Evolutionary conservation across 129 eudicot genomes (phyloP).

Genomic region (Flaveria trinervia): DNA sequence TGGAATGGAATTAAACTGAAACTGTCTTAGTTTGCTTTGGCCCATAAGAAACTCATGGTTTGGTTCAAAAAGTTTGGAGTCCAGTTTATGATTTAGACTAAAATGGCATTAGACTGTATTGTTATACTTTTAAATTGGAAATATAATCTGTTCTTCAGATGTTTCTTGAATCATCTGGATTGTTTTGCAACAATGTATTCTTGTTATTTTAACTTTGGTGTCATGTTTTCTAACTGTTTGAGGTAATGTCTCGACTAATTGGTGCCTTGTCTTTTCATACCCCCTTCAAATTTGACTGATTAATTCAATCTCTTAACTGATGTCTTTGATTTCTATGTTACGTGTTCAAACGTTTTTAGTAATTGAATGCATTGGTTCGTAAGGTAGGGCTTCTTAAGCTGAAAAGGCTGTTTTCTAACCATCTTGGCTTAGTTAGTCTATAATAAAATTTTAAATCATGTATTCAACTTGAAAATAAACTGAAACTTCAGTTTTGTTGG

Average conservation of each 20-base stretch:
- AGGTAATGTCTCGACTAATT: constrained; percentile 18
- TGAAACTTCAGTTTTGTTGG: neutral
- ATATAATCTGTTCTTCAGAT: too few species aligned
- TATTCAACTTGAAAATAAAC: neutral
- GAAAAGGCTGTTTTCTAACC: neutral
- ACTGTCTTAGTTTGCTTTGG: too few species aligned
- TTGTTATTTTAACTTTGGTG: too few species aligned
- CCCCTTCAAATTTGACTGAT: neutral
- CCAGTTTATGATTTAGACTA: too few species aligned
- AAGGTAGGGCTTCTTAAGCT: neutral
- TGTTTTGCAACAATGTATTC: too few species aligned
- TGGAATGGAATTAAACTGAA: too few species aligned
- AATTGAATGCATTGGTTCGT: neutral
- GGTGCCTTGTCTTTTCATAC: neutral
- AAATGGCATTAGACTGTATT: too few species aligned
- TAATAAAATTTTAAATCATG: neutral
- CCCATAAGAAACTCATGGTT: too few species aligned
- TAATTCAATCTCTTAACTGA: neutral
- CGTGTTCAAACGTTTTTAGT: constrained; percentile 8
- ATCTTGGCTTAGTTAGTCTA: neutral
- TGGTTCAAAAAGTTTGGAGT: too few species aligned
- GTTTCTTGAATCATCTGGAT: too few species aligned
- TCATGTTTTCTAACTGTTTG: constrained; percentile 13
- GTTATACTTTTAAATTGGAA: too few species aligned
- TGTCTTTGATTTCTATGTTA: neutral